These are phyloP conservation scores for Candida golubevii DNA, from an alignment of 805 yeast genomes.

Conservation along the genomic window DNA sequence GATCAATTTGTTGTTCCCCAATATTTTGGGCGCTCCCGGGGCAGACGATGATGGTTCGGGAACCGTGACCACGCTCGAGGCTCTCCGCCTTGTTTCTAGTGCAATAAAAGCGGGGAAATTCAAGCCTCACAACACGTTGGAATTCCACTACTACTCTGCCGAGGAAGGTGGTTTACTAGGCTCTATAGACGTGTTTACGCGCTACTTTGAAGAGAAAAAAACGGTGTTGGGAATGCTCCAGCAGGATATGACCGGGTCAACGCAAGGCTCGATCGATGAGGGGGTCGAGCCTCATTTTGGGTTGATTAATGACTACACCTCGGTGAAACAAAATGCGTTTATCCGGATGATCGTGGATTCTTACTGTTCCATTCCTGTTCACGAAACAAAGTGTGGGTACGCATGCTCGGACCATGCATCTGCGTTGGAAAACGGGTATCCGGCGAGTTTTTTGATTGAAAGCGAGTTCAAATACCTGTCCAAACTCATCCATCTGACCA, in stretches of 20 bases:
- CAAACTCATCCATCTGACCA: conserved; percentile 68
- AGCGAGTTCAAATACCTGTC: conserved; percentile 59
- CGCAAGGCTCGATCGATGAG: conserved; percentile 44
- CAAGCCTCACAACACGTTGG: conserved; percentile 67
- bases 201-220: conserved; percentile 41
- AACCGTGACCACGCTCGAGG: conserved; percentile 71
- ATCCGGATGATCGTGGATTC: conserved; percentile 55
- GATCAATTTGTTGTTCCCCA: conserved; percentile 68
- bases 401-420: conserved; percentile 94
- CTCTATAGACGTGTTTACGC: conserved; percentile 68
- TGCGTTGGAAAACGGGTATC: conserved; percentile 78
- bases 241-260: conserved; percentile 91
- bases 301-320: conserved; percentile 69
- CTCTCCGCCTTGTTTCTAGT: conserved; percentile 57
- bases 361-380: conserved; percentile 66
- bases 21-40: conserved; percentile 74
- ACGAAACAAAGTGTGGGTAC: conserved; percentile 80
- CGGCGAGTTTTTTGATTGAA: conserved; percentile 80
- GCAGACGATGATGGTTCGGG: conserved; percentile 96
- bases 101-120: conserved; percentile 31
- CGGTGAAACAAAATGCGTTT: conserved; percentile 51
- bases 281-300: conserved; percentile 69
- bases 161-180: conserved; percentile 93
- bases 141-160: conserved; percentile 92
- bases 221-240: conserved; percentile 81